Percentiles rank a stretch among this genome's conserved stretches.
phyloP scores from a whole-genome alignment of 1,139 yeast genomes.

The Kurtzmaniella natalensis region DNA sequence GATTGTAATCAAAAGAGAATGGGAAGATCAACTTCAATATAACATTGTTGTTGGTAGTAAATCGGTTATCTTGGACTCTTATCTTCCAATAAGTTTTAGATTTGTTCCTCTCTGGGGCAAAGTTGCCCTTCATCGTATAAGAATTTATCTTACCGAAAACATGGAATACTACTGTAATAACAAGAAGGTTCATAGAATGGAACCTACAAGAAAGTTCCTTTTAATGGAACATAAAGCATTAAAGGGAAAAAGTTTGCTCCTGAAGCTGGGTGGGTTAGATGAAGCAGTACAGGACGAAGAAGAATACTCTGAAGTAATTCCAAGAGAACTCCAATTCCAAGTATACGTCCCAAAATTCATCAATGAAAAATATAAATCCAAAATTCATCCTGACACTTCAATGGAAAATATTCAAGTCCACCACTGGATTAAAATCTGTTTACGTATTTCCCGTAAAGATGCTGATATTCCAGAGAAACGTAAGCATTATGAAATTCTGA shows the following conservation, averaged over 20 bases:
- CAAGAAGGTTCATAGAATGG: conserved; percentile 85
- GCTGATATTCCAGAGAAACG: conserved; percentile 55
- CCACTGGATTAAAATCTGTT: conserved; percentile 89
- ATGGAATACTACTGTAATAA: conserved; percentile 83
- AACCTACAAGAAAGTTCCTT: conserved; percentile 78
- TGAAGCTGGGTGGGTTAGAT: conserved; percentile 18
- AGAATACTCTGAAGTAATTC: conserved; percentile 42
- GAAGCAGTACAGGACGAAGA: conserved; percentile 25
- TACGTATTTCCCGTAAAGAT: conserved; percentile 66
- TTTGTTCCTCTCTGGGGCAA: conserved; percentile 80
- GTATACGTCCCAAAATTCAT: conserved; percentile 69
- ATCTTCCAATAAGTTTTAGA: conserved; percentile 77
- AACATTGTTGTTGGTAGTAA: conserved; percentile 89
- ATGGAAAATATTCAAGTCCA: conserved; percentile 74
- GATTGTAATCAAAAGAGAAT: conserved; percentile 79
- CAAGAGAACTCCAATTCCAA: conserved; percentile 76
- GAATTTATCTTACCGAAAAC: conserved; percentile 83
- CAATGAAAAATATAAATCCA: conserved; percentile 38
- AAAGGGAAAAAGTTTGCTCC: conserved; percentile 40
- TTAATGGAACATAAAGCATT: conserved; percentile 75
- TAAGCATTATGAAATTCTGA: conserved; percentile 86
- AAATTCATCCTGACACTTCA: conserved; percentile 78
- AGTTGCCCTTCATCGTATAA: conserved; percentile 77
- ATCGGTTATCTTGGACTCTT: conserved; percentile 77
- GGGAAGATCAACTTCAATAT: conserved; percentile 90